Base-by-base conservation (phyloP, 345 rosid species). In the Abelmoschus esculentus region DNA sequence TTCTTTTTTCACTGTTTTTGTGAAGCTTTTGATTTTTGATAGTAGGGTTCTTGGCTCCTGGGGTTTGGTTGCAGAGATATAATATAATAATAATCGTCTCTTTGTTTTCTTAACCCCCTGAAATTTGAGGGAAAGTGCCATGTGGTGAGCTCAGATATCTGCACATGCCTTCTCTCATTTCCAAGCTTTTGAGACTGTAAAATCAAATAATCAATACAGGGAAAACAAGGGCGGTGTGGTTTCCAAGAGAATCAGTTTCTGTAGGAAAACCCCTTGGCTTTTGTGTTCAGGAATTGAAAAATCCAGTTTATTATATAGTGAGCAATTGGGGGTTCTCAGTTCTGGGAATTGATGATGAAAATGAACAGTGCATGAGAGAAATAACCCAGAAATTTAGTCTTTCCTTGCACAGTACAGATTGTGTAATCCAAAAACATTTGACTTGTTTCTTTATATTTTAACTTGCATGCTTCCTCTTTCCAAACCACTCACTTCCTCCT, bases 121-220 rank as follows among this genome's bases (percentile, higher is more conserved):
- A 74, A 72, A 38, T 38, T 69, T 69, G 77, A 77, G 72, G 72
- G 71, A 47, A 74, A 66, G 65, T 66, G 75, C 84, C 88, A 83
- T 78, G 86, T 86, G 86, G 78, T 78, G 84, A 83, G 78, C 79
- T 73, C 86, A 77, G 86, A 75, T 72, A 73, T 72, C 13, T 63
- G 84, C 90, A 86, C 90, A 86, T 83, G 90, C 77, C 79, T 81
- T 70, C 83, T 79, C 86, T 58, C 42, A 76, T 78, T 75, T 72
- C 86, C 84, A 82, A 77, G 89, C 80, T 32, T 70, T 76, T 76
- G 78, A 78, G 67, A 73, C 76, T 61, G 81, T 75, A 78, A 77
- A 47, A 47, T 47, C 53, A 47, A 47, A 47, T 47, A 14, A 76
- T 42, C 60, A 67, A 61, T 57, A 54, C 68, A 71, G 72, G 72